phyloP scores from a whole-genome alignment of 345 rosid genomes.

The Rubroshorea leprosula region DNA sequence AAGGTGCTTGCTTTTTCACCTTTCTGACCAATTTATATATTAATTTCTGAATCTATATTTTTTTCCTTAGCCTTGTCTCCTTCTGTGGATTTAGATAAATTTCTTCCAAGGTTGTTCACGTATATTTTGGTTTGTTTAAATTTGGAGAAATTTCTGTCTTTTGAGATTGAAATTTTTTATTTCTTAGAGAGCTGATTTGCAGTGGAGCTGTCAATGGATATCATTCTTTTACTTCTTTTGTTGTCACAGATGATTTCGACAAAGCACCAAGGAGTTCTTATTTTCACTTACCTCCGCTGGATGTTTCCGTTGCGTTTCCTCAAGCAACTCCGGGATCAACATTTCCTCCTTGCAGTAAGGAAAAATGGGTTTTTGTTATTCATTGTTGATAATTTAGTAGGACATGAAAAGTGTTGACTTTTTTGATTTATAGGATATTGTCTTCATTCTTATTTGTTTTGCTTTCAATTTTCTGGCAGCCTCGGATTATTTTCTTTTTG shows the following conservation, averaged over 20 bases:
- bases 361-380: neutral
- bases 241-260: conserved; percentile 32
- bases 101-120: too few species aligned
- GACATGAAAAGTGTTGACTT: neutral
- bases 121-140: too few species aligned
- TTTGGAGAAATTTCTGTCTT: too few species aligned
- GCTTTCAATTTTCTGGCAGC: conserved; percentile 33
- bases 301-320: conserved; percentile 80
- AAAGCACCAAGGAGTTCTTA: conserved; percentile 46
- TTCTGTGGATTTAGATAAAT: neutral
- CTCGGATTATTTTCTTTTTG: conserved; percentile 72
- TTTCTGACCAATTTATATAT: too few species aligned
- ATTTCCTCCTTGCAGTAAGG: conserved; percentile 79
- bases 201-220: too few species aligned
- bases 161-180: too few species aligned
- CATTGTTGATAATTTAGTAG: neutral
- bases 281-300: conserved; percentile 56
- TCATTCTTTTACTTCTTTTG: too few species aligned
- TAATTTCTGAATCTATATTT: neutral
- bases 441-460: too few species aligned
- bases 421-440: too few species aligned
- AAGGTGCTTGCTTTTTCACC: neutral
- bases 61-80: too few species aligned
- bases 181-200: too few species aligned
- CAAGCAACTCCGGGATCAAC: conserved; percentile 89